Base-by-base conservation (phyloP, 2,329 filamentous ascomycete genomes). In the Venturiaceae sp. region DNA sequence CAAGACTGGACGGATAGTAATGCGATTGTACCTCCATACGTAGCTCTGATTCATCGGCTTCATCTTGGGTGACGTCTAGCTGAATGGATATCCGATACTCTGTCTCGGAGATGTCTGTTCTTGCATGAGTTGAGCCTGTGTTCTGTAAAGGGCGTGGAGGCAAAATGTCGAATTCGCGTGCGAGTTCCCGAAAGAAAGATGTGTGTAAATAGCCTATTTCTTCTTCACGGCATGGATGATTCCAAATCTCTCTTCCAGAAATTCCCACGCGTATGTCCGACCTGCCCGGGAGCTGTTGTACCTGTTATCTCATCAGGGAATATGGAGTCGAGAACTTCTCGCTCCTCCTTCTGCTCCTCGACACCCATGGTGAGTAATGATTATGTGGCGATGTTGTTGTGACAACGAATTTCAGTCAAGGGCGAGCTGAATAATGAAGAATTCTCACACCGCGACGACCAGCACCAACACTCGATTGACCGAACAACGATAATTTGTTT, bases 231-330 rank as follows among this genome's bases (percentile, higher is more conserved):
- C 9, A 50, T n/a, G n/a, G n/a, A n/a, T n/a, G n/a, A n/a, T n/a
- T n/a, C n/a, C 14, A 30, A 3, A 23, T 5, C 3, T 50, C 44
- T 50, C 44, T 50, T 50, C 23, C 44, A 50, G 44, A 26, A 50
- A 30, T 26, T n/a, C 26, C 3, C 26, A 30, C 44, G 9, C 44
- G 23, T 1, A 26, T 47, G 11, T 26, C 11, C 41, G 11, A 2
- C 5, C 6, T 26, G 41, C 14, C 30, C 14, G 8, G 7, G 19
- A 7, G 32, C 8, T 32, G 21, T 28, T 32, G 53, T 68, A 92
- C 91, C 88, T 81, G 86, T 92, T 66, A 99, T 96, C 76, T 99
- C 94, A 61, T 99, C 92, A 1, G 94, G 91, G 66, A 97, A 99
- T 69, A 99, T 99, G 61, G 92, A 96, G 69, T 95, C 90, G 70